Evolutionary conservation across 495 filamentous ascomycete species (phyloP).

Genomic region (Lasiosphaeris hirsuta): DNA sequence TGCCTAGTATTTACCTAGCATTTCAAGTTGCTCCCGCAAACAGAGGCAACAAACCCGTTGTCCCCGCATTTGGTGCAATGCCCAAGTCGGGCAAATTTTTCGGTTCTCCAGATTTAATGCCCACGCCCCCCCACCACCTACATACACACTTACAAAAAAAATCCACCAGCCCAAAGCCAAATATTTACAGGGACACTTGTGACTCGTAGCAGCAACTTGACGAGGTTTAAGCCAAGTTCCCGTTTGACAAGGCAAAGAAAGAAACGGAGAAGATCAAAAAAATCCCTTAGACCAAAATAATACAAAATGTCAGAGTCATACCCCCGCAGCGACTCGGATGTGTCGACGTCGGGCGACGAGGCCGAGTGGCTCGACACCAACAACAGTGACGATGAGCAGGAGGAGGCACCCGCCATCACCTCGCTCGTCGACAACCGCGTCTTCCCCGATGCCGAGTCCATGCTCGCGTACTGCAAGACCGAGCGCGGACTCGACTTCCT

Average conservation of each 20-base stretch:
- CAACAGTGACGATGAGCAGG: slow-evolving; percentile 48
- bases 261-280: neutral
- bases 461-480: slow-evolving; percentile 71
- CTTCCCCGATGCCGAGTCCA: slow-evolving; percentile 60
- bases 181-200: no score
- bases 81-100: neutral
- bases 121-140: no score
- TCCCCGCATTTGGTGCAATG: slow-evolving; percentile 5
- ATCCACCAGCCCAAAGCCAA: no score
- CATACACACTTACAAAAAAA: no score
- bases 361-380: slow-evolving; percentile 81
- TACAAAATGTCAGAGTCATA: slow-evolving; percentile 25
- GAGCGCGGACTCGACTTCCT: slow-evolving; percentile 73
- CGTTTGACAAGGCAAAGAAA: no score
- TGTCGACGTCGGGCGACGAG: slow-evolving; percentile 44
- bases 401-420: slow-evolving; percentile 56
- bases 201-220: no score
- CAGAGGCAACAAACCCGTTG: neutral
- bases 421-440: slow-evolving; percentile 68
- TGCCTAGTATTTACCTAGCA: neutral
- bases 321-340: slow-evolving; percentile 16
- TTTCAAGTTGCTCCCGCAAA: neutral
- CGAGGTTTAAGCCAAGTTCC: no score
- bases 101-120: neutral
- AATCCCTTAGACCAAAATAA: slow-evolving; percentile 2